Evolutionary conservation across 805 yeast genomes (phyloP).

Genomic region (Nakazawaea populi): DNA sequence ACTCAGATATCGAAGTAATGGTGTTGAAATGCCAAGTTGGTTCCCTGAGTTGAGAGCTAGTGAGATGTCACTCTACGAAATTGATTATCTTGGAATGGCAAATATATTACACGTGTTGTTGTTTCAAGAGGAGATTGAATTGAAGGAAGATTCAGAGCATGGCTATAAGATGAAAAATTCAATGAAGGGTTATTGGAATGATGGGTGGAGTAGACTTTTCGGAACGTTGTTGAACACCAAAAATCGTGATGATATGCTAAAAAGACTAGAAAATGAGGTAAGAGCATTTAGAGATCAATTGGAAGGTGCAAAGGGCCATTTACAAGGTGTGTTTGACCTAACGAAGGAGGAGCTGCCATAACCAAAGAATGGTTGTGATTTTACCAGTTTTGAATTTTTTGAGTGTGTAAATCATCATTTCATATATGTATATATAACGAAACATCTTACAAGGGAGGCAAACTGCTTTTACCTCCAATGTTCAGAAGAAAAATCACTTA

Average conservation of each 20-base stretch:
- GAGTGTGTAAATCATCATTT: neutral
- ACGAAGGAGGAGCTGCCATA: constrained; percentile 21
- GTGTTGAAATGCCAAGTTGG: constrained; percentile 45
- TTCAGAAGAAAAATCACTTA: neutral
- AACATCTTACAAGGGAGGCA: no score
- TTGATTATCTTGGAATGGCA: constrained; percentile 82
- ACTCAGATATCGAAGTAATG: constrained; percentile 55
- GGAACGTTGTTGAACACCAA: constrained; percentile 57
- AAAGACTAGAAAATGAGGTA: constrained; percentile 12
- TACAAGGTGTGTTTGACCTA: constrained; percentile 27
- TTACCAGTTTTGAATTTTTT: no score
- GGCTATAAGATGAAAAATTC: constrained; percentile 35
- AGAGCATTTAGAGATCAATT: constrained; percentile 26
- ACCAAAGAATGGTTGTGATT: no score
- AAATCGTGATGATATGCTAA: constrained; percentile 6
- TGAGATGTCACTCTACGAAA: constrained; percentile 38
- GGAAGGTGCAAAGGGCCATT: constrained; percentile 23
- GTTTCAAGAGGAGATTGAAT: constrained; percentile 59
- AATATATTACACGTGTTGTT: constrained; percentile 65
- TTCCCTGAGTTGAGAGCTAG: no score
- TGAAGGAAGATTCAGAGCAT: constrained; percentile 25
- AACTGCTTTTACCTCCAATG: no score
- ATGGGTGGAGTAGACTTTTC: constrained; percentile 67
- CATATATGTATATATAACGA: neutral
- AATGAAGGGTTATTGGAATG: constrained; percentile 75